Percentiles rank a stretch among this genome's conserved stretches.
phyloP scores from a whole-genome alignment of 495 filamentous ascomycete species.

The Annulohypoxylon maeteangense region DNA sequence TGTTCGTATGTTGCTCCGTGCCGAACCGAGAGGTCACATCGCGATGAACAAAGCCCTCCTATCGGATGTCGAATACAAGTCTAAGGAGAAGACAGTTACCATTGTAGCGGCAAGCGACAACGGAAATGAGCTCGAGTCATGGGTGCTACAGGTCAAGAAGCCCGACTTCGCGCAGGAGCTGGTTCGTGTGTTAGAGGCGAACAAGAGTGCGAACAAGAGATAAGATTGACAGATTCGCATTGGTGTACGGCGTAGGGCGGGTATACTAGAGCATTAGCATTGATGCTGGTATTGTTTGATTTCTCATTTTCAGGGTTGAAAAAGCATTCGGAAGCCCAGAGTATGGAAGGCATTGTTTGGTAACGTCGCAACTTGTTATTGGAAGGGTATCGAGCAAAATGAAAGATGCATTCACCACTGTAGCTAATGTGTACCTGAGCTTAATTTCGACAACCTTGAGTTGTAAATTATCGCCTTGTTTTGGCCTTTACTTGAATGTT shows the following conservation, averaged over 20 bases:
- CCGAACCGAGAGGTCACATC: conserved; percentile 74
- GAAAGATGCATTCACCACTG: conserved; percentile 2
- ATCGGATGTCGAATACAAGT: conserved; percentile 66
- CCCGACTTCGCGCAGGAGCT: conserved; percentile 56
- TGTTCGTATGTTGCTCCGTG: conserved; percentile 72
- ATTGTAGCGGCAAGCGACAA: conserved; percentile 63
- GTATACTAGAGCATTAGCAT: conserved; percentile 41
- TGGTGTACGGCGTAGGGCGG: conserved; percentile 3
- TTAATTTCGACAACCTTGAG: not conserved
- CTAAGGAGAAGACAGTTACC: conserved; percentile 64
- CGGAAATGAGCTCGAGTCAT: conserved; percentile 65
- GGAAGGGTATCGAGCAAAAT: conserved; percentile 6
- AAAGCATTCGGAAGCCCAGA: conserved; percentile 21
- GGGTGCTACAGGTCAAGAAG: conserved; percentile 72
- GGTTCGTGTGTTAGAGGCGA: conserved; percentile 57
- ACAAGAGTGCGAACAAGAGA: conserved; percentile 60
- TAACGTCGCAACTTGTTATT: not conserved
- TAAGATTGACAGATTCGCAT: conserved; percentile 27
- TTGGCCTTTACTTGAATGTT: not conserved
- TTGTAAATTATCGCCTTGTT: not conserved
- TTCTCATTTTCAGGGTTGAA: not conserved
- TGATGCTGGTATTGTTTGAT: conserved; percentile 13
- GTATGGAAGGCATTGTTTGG: conserved; percentile 12
- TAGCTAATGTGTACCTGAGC: conserved; percentile 1
- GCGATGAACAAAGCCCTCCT: conserved; percentile 73